These are phyloP conservation scores for Cercospora janseana DNA, from an alignment of 2,329 filamentous ascomycete genomes.

Conservation along the genomic window DNA sequence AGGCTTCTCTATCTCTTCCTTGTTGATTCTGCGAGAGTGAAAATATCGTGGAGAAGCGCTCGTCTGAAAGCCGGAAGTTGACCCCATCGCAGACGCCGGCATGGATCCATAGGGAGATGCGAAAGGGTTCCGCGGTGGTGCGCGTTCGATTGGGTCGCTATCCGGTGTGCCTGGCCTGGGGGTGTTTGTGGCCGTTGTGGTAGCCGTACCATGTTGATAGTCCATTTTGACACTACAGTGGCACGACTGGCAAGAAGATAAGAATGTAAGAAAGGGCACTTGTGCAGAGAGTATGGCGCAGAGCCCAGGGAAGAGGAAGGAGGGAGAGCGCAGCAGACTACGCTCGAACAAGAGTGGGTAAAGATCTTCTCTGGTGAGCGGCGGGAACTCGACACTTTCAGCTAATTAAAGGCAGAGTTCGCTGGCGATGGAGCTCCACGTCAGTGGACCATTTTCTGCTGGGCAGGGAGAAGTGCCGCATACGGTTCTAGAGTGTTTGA, in stretches of 20 bases:
- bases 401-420: constrained; percentile 10
- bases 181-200: constrained; percentile 37
- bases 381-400: constrained; percentile 2
- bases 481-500: constrained; percentile 7
- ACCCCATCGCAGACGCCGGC: constrained; percentile 45
- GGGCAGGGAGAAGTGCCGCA: constrained; percentile 1
- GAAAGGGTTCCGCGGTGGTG: constrained; percentile 37
- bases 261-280: background rate
- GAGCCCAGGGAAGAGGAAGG: background rate
- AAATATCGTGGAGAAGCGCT: constrained; percentile 56
- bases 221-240: constrained; percentile 27
- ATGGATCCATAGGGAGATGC: constrained; percentile 45
- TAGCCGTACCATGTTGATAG: constrained; percentile 32
- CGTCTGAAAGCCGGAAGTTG: constrained; percentile 41
- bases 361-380: constrained; percentile 2
- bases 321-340: background rate
- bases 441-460: background rate
- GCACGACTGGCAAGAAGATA: background rate
- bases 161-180: constrained; percentile 42
- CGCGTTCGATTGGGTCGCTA: constrained; percentile 36
- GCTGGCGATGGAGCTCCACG: constrained; percentile 5
- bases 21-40: constrained; percentile 68
- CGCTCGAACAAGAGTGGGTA: constrained; percentile 3
- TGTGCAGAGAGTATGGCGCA: background rate
- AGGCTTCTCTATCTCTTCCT: constrained; percentile 71